Percentiles rank a stretch among this genome's conserved stretches.
Evolutionary conservation across 2,329 filamentous ascomycete genomes (phyloP).

Genomic region (Trichoderma guizhouense): DNA sequence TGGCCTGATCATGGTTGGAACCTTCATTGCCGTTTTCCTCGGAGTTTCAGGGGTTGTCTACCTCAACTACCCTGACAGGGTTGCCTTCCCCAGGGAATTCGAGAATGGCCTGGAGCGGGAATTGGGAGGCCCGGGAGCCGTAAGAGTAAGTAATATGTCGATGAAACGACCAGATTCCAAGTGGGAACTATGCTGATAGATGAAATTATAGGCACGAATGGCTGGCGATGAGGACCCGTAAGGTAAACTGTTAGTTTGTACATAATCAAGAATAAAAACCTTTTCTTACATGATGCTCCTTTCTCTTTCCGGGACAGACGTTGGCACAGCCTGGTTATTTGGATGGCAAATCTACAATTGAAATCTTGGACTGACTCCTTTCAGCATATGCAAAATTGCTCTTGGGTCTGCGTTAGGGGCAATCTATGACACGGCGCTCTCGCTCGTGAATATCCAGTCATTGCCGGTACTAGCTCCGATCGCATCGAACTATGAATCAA

Average conservation of each 20-base stretch:
- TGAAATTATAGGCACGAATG: constrained; percentile 47
- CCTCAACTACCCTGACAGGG: constrained; percentile 68
- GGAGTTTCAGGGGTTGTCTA: constrained; percentile 66
- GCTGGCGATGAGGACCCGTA: constrained; percentile 53
- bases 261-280: constrained; percentile 28
- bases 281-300: neutral
- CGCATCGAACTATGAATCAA: neutral
- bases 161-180: neutral
- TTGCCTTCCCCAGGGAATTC: constrained; percentile 66
- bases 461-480: neutral
- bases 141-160: constrained; percentile 53
- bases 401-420: neutral
- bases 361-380: neutral
- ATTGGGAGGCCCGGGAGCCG: constrained; percentile 65
- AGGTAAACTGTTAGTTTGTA: constrained; percentile 33
- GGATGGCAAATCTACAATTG: neutral
- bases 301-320: neutral
- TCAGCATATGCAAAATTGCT: neutral
- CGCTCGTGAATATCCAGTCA: neutral
- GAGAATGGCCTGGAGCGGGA: constrained; percentile 71
- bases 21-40: constrained; percentile 62
- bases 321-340: neutral
- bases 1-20: constrained; percentile 64
- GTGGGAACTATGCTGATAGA: constrained; percentile 19
- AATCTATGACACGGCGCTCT: neutral